Base-by-base conservation (phyloP, 2,329 filamentous ascomycete genomes). In the Ophiocordyceps camponoti-floridani region DNA sequence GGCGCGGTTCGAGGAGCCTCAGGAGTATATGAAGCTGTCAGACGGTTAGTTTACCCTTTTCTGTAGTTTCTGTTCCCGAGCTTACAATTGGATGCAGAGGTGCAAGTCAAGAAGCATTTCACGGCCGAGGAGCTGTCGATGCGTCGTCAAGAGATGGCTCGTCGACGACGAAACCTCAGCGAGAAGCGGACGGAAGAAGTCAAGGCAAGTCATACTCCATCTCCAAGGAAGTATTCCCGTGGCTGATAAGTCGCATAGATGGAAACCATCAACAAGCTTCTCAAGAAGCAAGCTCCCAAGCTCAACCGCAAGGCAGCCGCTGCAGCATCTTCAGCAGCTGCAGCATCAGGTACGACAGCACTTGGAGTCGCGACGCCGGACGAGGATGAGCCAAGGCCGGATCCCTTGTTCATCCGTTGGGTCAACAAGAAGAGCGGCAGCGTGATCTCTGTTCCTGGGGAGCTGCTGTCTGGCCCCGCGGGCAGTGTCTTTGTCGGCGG, bases 251-350 rank as follows among this genome's bases (percentile, higher is more conserved):
- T 7, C 12, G 4, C 40, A n/a, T 45, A 88, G 83, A 84, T 86
- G 74, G 84, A 89, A 67, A 91, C 84, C 0, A 89, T 91, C 72
- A 88, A 91, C 67, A 87, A 88, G 55, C 76, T 91, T 2, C 75
- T 91, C 44, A 87, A 87, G 62, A 87, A 88, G 58, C 84, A 88
- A 58, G 82, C 84, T 1, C 80, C 84, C 23, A 88, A 89, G 61
- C 76, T 75, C 46, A 80, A 73, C 51, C 66, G 69, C 50, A 74
- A 72, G 51, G 69, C 60, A 30, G 68, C 57, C 41, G 58, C 53
- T 46, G 40, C 40, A 11, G 40, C 40, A 26, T 14, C 19, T 4
- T 26, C 40, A 14, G 65, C 51, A 48, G 64, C 49, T 44, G 56
- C 53, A 45, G 18, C 14, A 5, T 10, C 35, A 23, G 23, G 23